Conservation (phyloP, 192 early-diverging fungal genomes). For the Cetraspora pellucida region DNA sequence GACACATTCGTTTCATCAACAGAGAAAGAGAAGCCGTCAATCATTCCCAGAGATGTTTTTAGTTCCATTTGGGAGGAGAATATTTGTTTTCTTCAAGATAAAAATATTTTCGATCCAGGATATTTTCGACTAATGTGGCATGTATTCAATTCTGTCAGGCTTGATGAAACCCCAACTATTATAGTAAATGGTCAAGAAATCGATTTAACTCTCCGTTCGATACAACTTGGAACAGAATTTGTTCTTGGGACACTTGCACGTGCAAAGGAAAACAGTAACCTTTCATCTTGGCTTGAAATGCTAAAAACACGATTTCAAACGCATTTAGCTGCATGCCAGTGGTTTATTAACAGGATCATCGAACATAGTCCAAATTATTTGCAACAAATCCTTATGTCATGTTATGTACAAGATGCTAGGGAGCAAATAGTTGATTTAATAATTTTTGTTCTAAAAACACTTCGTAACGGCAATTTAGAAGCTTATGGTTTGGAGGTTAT, state of each 20-base stretch:
- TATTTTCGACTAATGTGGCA: conserved; percentile 48
- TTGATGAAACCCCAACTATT: not conserved
- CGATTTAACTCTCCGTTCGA: conserved; percentile 36
- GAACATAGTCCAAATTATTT: conserved; percentile 29
- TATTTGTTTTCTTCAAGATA: conserved; percentile 39
- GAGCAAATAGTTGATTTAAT: conserved; percentile 49
- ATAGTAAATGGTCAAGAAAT: not conserved
- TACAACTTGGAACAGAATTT: conserved; percentile 45
- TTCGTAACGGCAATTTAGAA: conserved; percentile 36
- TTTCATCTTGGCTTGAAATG: conserved; percentile 45
- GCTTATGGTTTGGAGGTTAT: conserved; percentile 38
- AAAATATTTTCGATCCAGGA: conserved; percentile 44
- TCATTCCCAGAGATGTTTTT: conserved; percentile 40
- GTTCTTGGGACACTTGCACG: conserved; percentile 44
- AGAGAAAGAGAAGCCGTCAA: not conserved
- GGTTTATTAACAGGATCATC: conserved; percentile 37
- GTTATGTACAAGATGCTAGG: conserved; percentile 46
- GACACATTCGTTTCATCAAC: not conserved
- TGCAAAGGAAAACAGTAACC: conserved; percentile 42
- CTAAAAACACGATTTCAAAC: conserved; percentile 36
- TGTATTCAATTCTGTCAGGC: conserved; percentile 34
- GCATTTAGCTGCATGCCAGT: conserved; percentile 41
- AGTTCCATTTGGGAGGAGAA: conserved; percentile 46
- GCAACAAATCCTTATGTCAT: conserved; percentile 39
- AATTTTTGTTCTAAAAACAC: conserved; percentile 36